Conservation (phyloP, 2,329 filamentous ascomycete species). For the Aspergillus piperis region DNA sequence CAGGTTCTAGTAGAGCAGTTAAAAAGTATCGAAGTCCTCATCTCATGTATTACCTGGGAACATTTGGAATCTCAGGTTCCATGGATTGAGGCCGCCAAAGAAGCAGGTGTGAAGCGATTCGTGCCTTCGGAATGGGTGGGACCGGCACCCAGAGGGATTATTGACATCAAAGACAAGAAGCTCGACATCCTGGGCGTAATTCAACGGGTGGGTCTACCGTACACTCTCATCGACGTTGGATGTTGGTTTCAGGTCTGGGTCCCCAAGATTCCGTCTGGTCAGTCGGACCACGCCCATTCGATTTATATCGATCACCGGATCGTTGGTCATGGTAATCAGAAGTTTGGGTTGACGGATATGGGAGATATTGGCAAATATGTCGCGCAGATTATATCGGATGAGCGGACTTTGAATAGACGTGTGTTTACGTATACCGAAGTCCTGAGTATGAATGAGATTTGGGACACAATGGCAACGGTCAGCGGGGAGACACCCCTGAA, state of each 20-base stretch:
- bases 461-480: constrained; percentile 42
- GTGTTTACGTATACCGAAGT: constrained; percentile 46
- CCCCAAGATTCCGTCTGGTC: background rate
- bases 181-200: no score
- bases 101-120: no score
- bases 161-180: no score
- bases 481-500: constrained; percentile 41
- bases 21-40: no score
- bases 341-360: constrained; percentile 45
- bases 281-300: background rate
- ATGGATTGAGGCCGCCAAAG: no score
- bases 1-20: no score
- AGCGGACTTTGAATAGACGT: constrained; percentile 50
- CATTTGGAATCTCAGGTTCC: no score
- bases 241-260: background rate
- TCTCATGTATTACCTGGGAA: no score
- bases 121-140: no score
- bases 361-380: constrained; percentile 52
- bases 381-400: constrained; percentile 51
- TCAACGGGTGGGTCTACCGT: no score
- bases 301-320: background rate
- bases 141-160: no score
- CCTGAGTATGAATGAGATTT: constrained; percentile 44
- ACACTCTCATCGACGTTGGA: background rate
- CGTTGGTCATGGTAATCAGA: constrained; percentile 38